Evolutionary conservation across 1,284 basidiomycete genomes (phyloP).

Genomic region (Inonotus hispidus): DNA sequence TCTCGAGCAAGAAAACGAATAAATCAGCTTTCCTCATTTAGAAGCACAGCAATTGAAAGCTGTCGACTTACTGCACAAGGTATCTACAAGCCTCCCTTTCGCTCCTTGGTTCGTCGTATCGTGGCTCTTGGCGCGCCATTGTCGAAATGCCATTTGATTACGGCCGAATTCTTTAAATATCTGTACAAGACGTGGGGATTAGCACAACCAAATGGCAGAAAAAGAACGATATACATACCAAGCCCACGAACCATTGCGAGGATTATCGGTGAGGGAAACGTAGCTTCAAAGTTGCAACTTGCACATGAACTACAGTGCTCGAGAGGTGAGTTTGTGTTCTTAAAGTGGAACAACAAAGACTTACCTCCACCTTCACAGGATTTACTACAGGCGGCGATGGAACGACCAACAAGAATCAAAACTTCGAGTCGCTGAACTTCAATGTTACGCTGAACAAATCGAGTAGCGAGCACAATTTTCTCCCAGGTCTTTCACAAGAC

Average conservation of each 20-base stretch:
- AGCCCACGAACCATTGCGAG: not conserved
- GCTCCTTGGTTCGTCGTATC: too few relatives aligned
- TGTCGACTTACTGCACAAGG: too few relatives aligned
- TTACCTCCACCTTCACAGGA: not conserved
- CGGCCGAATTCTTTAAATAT: too few relatives aligned
- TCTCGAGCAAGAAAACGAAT: too few relatives aligned
- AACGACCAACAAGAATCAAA: constrained; percentile 14
- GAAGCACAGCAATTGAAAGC: too few relatives aligned
- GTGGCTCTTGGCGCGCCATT: too few relatives aligned
- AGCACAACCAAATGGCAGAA: not conserved
- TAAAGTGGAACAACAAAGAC: not conserved
- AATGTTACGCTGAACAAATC: not conserved
- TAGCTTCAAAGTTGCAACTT: constrained; percentile 1
- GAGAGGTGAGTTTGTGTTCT: not conserved
- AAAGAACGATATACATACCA: not conserved
- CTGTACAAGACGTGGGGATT: not conserved
- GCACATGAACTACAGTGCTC: not conserved
- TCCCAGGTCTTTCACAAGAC: not conserved
- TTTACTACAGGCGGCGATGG: constrained; percentile 16
- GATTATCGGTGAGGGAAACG: not conserved
- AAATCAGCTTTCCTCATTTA: too few relatives aligned
- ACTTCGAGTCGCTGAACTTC: constrained; percentile 5
- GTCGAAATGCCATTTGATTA: too few relatives aligned
- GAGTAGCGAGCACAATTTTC: not conserved
- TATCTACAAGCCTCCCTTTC: too few relatives aligned